Evolutionary conservation across 331 rosid species (phyloP).

Genomic region (Malus hybrid): DNA sequence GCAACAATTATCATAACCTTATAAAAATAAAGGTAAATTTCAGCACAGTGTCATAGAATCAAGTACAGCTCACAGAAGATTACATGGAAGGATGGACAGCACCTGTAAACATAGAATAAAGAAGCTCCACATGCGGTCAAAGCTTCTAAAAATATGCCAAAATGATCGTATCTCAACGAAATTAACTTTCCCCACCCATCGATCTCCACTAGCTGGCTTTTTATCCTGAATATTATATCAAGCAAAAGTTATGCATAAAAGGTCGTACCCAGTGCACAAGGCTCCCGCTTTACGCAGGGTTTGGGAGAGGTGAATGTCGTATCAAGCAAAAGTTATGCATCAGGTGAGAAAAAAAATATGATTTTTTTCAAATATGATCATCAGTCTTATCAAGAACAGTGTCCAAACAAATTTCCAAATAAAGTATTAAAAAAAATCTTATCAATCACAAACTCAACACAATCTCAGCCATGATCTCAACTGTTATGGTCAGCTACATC

Average conservation of each 20-base stretch:
- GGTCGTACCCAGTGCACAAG: too few relatives aligned
- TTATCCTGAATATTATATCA: constrained; percentile 49
- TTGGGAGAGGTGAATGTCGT: constrained; percentile 37
- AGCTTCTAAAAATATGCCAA: constrained; percentile 97
- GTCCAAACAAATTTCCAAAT: not conserved
- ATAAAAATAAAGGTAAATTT: constrained; percentile 7
- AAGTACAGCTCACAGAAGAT: constrained; percentile 1
- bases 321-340: not conserved
- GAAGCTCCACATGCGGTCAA: constrained; percentile 98
- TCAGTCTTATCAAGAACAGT: not conserved
- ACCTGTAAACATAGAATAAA: constrained; percentile 94
- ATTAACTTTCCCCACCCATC: constrained; percentile 93
- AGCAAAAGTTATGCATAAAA: not conserved
- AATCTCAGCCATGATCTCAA: not conserved
- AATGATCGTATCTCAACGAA: constrained; percentile 96
- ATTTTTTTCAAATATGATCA: not conserved
- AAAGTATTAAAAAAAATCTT: not conserved
- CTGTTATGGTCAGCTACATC: not conserved
- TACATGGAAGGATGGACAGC: constrained; percentile 4
- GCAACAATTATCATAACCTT: constrained; percentile 96
- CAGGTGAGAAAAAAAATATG: not conserved
- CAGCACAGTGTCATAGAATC: constrained; percentile 6
- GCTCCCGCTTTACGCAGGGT: too few relatives aligned
- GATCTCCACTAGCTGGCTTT: constrained; percentile 47
- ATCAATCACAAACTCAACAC: not conserved